These are phyloP conservation scores for Oryza australiensis DNA, from an alignment of 176 grass and related monocot species.

Conservation along the genomic window DNA sequence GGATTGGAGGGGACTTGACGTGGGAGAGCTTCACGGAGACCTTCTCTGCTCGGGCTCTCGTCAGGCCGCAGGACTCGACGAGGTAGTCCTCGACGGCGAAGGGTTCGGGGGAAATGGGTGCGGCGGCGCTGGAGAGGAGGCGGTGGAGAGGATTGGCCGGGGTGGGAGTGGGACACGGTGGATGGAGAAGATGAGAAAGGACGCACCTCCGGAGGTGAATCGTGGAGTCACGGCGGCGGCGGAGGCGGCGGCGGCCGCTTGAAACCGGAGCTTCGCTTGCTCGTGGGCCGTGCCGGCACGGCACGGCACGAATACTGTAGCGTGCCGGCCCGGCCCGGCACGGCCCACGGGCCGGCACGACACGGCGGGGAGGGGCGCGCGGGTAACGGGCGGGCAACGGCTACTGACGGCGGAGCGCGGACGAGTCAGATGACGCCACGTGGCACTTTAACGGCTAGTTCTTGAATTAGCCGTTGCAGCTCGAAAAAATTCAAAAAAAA, in stretches of 20 bases:
- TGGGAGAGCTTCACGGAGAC: conserved; percentile 19
- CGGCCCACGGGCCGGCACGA: too few relatives aligned
- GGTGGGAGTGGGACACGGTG: not conserved
- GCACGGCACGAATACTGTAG: too few relatives aligned
- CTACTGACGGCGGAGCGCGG: too few relatives aligned
- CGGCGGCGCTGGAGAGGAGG: conserved; percentile 22
- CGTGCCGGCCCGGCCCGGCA: too few relatives aligned
- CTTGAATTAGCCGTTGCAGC: too few relatives aligned
- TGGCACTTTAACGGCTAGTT: too few relatives aligned
- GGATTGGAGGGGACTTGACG: conserved; percentile 25
- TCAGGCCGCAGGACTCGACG: conserved; percentile 29
- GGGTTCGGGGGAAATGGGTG: not conserved
- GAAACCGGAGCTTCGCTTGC: not conserved
- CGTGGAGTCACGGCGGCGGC: conserved; percentile 15
- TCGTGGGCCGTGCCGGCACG: too few relatives aligned
- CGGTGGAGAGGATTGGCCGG: not conserved
- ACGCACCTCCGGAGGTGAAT: not conserved
- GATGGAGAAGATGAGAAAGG: not conserved
- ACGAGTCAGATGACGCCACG: too few relatives aligned
- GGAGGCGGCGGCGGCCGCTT: not conserved
- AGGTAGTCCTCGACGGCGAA: conserved; percentile 40
- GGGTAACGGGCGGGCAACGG: too few relatives aligned
- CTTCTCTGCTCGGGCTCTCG: not conserved
- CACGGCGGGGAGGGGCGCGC: too few relatives aligned
- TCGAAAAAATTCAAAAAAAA: too few relatives aligned